These are phyloP conservation scores for Phytopythium litorale DNA, from an alignment of 352 stramenopile species.

Conservation along the genomic window DNA sequence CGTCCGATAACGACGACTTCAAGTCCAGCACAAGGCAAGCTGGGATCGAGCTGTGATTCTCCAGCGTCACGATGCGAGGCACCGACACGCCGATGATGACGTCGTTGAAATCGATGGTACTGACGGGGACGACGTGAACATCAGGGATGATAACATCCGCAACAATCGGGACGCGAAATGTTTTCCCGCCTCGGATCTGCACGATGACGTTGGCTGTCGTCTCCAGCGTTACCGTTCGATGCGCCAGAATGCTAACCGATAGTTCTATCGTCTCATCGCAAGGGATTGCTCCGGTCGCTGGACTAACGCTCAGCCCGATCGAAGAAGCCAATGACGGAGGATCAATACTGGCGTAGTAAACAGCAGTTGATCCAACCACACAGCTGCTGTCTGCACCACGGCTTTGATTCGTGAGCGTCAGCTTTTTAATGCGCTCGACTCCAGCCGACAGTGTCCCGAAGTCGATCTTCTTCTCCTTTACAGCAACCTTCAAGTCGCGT, in stretches of 20 bases:
- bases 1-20: constrained; percentile 26
- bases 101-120: constrained; percentile 67
- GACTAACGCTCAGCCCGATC: constrained; percentile 43
- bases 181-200: constrained; percentile 70
- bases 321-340: constrained; percentile 25
- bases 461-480: constrained; percentile 76
- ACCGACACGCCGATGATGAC: constrained; percentile 78
- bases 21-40: constrained; percentile 82
- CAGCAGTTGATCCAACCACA: constrained; percentile 15
- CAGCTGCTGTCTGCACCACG: background rate
- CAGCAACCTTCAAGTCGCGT: constrained; percentile 43
- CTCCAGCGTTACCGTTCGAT: constrained; percentile 50
- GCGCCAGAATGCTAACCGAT: constrained; percentile 40
- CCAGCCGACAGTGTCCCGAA: constrained; percentile 82
- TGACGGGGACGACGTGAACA: constrained; percentile 45
- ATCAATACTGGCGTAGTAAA: constrained; percentile 66
- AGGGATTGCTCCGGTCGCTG: constrained; percentile 35
- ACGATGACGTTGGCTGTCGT: constrained; percentile 36
- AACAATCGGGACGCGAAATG: constrained; percentile 56
- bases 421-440: constrained; percentile 52
- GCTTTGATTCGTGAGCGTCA: constrained; percentile 37
- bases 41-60: constrained; percentile 80
- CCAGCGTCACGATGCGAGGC: constrained; percentile 54
- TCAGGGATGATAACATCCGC: constrained; percentile 77
- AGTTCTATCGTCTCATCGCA: constrained; percentile 55